Conservation (phyloP, 2,329 filamentous ascomycete genomes). For the Dothiorella sarmentorum region DNA sequence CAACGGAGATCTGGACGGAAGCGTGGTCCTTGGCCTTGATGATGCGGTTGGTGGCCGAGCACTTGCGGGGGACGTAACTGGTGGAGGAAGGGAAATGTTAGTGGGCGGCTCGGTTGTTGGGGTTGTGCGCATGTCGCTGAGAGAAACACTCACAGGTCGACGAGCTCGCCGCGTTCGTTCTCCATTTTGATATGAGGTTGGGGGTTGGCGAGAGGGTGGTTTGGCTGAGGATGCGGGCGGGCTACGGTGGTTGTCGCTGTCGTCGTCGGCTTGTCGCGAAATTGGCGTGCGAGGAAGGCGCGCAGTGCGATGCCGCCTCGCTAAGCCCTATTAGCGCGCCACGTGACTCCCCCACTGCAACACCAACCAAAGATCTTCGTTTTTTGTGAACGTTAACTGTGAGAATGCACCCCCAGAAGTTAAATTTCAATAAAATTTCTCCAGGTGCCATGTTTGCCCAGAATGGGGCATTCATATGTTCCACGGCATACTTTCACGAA, state of each 20-base stretch:
- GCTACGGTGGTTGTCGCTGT: constrained; percentile 15
- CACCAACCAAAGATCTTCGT: no score
- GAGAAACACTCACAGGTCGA: constrained; percentile 73
- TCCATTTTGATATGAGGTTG: constrained; percentile 68
- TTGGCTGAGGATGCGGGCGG: constrained; percentile 11
- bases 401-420: no score
- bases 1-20: constrained; percentile 93
- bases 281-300: constrained; percentile 5
- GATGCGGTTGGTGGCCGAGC: constrained; percentile 98
- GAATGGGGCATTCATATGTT: no score
- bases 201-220: not conserved
- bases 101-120: not conserved
- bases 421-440: no score
- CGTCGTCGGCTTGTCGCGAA: constrained; percentile 17
- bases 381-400: no score
- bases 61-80: constrained; percentile 98
- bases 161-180: constrained; percentile 99
- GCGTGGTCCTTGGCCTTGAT: constrained; percentile 99
- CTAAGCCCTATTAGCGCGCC: constrained; percentile 11
- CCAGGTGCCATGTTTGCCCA: no score
- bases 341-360: constrained; percentile 5
- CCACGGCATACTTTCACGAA: no score
- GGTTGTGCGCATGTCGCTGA: not conserved
- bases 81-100: constrained; percentile 20
- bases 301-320: constrained; percentile 14